Evolutionary conservation across 2,329 filamentous ascomycete species (phyloP).

Genomic region (Sarocladium brachiariae): DNA sequence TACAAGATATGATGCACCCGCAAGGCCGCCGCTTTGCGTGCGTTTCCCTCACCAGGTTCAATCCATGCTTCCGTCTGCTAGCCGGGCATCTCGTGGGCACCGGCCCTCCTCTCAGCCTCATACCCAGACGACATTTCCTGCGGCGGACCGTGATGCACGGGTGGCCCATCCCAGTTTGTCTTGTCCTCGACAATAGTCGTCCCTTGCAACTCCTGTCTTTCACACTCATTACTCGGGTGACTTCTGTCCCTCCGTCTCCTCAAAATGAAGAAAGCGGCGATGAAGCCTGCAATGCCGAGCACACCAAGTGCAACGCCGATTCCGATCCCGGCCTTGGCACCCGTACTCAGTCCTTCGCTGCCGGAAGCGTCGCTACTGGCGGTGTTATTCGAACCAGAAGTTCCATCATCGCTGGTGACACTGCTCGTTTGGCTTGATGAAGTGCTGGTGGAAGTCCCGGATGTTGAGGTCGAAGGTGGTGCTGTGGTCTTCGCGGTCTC

Average conservation of each 20-base stretch:
- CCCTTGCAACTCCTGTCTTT: not conserved
- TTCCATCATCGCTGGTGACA: not conserved
- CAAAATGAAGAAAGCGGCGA: not conserved
- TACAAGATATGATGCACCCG: too few species aligned
- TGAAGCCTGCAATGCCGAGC: not conserved
- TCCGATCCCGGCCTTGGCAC: conserved; percentile 9
- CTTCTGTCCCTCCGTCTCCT: not conserved
- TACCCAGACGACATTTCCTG: conserved; percentile 6
- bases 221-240: not conserved
- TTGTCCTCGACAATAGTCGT: conserved; percentile 1
- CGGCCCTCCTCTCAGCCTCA: not conserved
- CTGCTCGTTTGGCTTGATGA: not conserved
- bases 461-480: not conserved
- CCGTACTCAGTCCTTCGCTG: conserved; percentile 7
- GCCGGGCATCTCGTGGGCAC: conserved; percentile 8
- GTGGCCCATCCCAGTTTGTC: not conserved
- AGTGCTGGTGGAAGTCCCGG: not conserved
- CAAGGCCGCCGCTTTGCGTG: too few species aligned
- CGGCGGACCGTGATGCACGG: not conserved
- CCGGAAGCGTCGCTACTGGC: not conserved
- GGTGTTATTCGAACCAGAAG: not conserved
- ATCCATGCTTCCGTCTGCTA: not conserved
- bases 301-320: conserved; percentile 9
- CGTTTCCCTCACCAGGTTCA: too few species aligned
- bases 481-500: not conserved